Evolutionary conservation across 495 filamentous ascomycete genomes (phyloP).

Genomic region (Penicillium malachiteum): DNA sequence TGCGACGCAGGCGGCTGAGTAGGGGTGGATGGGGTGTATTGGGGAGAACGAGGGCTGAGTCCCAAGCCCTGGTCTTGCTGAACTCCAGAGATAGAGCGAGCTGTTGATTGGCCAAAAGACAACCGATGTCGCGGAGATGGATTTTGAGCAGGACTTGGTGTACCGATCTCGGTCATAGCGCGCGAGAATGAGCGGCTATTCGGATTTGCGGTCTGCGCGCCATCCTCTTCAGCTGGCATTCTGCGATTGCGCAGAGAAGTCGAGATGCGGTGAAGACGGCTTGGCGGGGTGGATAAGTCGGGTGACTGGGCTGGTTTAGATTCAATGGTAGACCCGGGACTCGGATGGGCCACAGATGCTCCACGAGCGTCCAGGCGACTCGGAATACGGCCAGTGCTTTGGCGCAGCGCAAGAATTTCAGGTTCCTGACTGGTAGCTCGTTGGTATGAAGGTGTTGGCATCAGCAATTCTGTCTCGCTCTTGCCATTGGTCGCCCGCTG

Average conservation of each 20-base stretch:
- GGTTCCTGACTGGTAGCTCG: slow-evolving; percentile 47
- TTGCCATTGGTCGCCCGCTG: slow-evolving; percentile 25
- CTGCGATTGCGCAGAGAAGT: slow-evolving; percentile 39
- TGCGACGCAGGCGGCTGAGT: slow-evolving; percentile 5
- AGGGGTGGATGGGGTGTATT: slow-evolving; percentile 20
- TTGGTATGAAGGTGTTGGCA: slow-evolving; percentile 30
- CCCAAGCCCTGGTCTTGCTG: slow-evolving; percentile 24
- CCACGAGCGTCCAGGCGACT: slow-evolving; percentile 74
- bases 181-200: slow-evolving; percentile 38
- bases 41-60: slow-evolving; percentile 22
- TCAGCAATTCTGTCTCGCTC: slow-evolving; percentile 31
- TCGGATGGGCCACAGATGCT: slow-evolving; percentile 55
- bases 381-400: slow-evolving; percentile 61
- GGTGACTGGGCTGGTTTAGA: slow-evolving; percentile 29
- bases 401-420: slow-evolving; percentile 30
- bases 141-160: slow-evolving; percentile 26
- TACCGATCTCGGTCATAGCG: slow-evolving; percentile 40
- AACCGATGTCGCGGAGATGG: slow-evolving; percentile 39
- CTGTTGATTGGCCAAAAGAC: slow-evolving; percentile 41
- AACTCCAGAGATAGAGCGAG: slow-evolving; percentile 23
- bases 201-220: slow-evolving; percentile 18
- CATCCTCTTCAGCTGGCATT: slow-evolving; percentile 34
- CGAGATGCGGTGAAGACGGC: slow-evolving; percentile 39
- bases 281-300: slow-evolving; percentile 28
- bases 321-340: slow-evolving; percentile 20